phyloP scores from a whole-genome alignment of 1,139 yeast genomes.

The Candida gigantensis region DNA sequence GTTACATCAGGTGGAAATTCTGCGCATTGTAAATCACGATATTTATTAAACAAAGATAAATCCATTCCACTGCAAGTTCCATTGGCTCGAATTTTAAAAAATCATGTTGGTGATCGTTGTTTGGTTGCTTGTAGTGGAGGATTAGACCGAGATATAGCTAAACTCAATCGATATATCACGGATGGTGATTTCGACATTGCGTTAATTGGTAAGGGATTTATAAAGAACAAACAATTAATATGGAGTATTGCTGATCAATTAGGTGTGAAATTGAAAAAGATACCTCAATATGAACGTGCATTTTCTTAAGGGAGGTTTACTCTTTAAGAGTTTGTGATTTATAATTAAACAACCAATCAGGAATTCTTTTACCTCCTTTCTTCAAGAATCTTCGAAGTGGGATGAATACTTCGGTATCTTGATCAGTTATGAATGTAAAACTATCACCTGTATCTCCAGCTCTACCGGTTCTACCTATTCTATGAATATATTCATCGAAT shows the following conservation, averaged over 20 bases:
- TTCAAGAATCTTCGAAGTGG: slow-evolving; percentile 54
- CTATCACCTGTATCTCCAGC: slow-evolving; percentile 84
- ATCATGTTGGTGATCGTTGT: slow-evolving; percentile 39
- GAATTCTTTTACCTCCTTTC: slow-evolving; percentile 51
- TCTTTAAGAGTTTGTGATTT: slow-evolving; percentile 19
- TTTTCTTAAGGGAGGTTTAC: slow-evolving; percentile 3
- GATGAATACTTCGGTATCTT: slow-evolving; percentile 53
- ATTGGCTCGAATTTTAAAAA: slow-evolving; percentile 42
- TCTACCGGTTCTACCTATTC: slow-evolving; percentile 96
- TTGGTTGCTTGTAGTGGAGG: slow-evolving; percentile 50
- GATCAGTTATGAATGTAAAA: slow-evolving; percentile 60
- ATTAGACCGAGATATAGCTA: slow-evolving; percentile 27
- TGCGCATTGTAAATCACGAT: slow-evolving; percentile 18
- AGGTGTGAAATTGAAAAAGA: slow-evolving; percentile 35
- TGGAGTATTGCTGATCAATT: slow-evolving; percentile 50
- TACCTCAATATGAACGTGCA: slow-evolving; percentile 13
- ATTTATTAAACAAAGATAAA: slow-evolving; percentile 10
- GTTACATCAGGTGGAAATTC: slow-evolving; percentile 55
- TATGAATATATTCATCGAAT: slow-evolving; percentile 84
- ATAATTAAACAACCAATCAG: slow-evolving; percentile 50
- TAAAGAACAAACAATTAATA: slow-evolving; percentile 49
- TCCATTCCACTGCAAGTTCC: slow-evolving; percentile 27
- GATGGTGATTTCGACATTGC: slow-evolving; percentile 47
- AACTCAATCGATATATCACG: slow-evolving; percentile 40
- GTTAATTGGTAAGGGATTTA: slow-evolving; percentile 44